These are phyloP conservation scores for Aspergillus candidus DNA, from an alignment of 2,329 filamentous ascomycete species.

Conservation along the genomic window DNA sequence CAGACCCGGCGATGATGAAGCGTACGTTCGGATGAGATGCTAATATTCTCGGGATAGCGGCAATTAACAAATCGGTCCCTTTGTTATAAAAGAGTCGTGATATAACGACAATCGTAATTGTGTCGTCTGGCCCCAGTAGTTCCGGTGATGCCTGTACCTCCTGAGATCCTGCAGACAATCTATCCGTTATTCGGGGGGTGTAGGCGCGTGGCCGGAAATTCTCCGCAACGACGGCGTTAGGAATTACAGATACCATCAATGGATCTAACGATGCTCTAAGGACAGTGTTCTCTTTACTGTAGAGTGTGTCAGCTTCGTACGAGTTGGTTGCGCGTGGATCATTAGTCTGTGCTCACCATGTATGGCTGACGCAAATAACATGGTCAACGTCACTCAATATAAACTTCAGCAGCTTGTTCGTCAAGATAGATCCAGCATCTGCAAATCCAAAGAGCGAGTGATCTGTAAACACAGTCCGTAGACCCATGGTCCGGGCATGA, in stretches of 20 bases:
- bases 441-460: conserved; percentile 97
- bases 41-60: conserved; percentile 86
- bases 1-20: conserved; percentile 93
- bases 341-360: conserved; percentile 59
- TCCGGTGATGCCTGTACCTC: conserved; percentile 52
- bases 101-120: conserved; percentile 93
- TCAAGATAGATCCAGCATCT: conserved; percentile 89
- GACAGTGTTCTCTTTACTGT: conserved; percentile 94
- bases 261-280: conserved; percentile 90
- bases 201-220: conserved; percentile 75
- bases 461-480: conserved; percentile 94
- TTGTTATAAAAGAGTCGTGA: conserved; percentile 98
- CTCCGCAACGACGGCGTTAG: conserved; percentile 93
- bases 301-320: conserved; percentile 7
- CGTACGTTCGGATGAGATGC: conserved; percentile 85
- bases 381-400: conserved; percentile 94
- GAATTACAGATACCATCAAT: conserved; percentile 94
- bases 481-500: conserved; percentile 90
- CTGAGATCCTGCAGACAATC: conserved; percentile 15
- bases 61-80: conserved; percentile 93
- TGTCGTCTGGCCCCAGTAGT: conserved; percentile 72
- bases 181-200: conserved; percentile 34
- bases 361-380: conserved; percentile 97
- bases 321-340: background rate
- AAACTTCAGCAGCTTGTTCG: conserved; percentile 96